Evolutionary conservation across 1,284 basidiomycete genomes (phyloP).

Genomic region (Mycosarcoma mackinlayi): DNA sequence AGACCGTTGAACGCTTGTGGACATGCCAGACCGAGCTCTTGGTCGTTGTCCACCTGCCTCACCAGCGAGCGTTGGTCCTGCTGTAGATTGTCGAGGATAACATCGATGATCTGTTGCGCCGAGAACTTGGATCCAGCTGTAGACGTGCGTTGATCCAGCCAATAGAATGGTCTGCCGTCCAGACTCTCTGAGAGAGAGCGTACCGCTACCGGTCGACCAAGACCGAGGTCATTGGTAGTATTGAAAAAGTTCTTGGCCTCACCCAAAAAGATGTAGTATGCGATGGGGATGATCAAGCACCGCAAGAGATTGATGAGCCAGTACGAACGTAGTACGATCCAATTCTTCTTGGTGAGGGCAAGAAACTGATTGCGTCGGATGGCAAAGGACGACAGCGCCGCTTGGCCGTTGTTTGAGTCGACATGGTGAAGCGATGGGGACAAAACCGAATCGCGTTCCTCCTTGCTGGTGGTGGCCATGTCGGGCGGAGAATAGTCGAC

Average conservation of each 20-base stretch:
- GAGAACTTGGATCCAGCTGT: conserved; percentile 72
- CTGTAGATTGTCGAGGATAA: conserved; percentile 70
- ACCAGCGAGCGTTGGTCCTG: conserved; percentile 25
- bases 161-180: conserved; percentile 27
- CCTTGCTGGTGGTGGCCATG: conserved; percentile 13
- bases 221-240: conserved; percentile 38
- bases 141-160: conserved; percentile 58
- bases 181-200: conserved; percentile 17
- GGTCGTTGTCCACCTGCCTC: conserved; percentile 12
- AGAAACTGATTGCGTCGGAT: conserved; percentile 33
- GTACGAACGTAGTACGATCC: conserved; percentile 34
- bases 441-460: conserved; percentile 3
- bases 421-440: conserved; percentile 9
- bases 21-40: conserved; percentile 72
- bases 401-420: conserved; percentile 1
- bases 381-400: conserved; percentile 16
- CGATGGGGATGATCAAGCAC: conserved; percentile 77
- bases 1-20: conserved; percentile 79
- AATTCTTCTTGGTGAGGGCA: conserved; percentile 35
- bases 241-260: conserved; percentile 62
- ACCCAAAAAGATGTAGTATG: conserved; percentile 77
- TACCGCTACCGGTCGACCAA: conserved; percentile 21
- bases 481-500: conserved; percentile 3
- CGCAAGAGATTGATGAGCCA: conserved; percentile 74
- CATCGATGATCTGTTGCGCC: conserved; percentile 74